Conservation (phyloP, 352 stramenopile species). For the Pythium vanterpoolii region DNA sequence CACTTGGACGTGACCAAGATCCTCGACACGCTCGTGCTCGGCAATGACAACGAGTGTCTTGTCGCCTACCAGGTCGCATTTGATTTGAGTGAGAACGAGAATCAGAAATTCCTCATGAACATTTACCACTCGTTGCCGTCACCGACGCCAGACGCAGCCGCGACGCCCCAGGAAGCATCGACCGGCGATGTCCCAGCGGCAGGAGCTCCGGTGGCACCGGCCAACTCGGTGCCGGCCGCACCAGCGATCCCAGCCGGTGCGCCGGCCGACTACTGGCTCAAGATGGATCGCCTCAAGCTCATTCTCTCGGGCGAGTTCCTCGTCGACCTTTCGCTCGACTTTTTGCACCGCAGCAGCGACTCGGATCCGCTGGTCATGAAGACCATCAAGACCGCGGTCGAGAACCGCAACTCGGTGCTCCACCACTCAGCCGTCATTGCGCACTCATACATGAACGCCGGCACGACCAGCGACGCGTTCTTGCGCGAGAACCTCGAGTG, state of each 20-base stretch:
- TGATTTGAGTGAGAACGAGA: constrained; percentile 96
- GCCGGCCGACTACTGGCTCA: constrained; percentile 73
- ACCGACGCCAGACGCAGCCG: constrained; percentile 32
- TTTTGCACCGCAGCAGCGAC: constrained; percentile 89
- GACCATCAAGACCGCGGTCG: constrained; percentile 91
- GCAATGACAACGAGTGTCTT: constrained; percentile 70
- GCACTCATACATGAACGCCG: constrained; percentile 96
- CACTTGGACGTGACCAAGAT: constrained; percentile 84
- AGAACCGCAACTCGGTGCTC: constrained; percentile 96
- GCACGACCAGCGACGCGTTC: constrained; percentile 98
- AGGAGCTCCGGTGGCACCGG: constrained; percentile 17
- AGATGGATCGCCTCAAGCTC: constrained; percentile 83
- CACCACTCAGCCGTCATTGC: constrained; percentile 97
- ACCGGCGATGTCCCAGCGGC: constrained; percentile 31
- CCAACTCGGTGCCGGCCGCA: constrained; percentile 19
- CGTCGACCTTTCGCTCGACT: constrained; percentile 92
- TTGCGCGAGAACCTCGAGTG: constrained; percentile 98
- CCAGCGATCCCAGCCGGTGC: constrained; percentile 41
- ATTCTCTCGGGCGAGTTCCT: constrained; percentile 89
- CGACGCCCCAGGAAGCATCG: constrained; percentile 27
- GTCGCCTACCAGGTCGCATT: constrained; percentile 98
- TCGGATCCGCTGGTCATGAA: constrained; percentile 93
- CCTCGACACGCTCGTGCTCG: constrained; percentile 81
- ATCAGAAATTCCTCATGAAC: constrained; percentile 95
- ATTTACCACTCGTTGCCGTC: constrained; percentile 88